phyloP scores from a whole-genome alignment of 2,329 filamentous ascomycete species.

The Fusarium avenaceum region DNA sequence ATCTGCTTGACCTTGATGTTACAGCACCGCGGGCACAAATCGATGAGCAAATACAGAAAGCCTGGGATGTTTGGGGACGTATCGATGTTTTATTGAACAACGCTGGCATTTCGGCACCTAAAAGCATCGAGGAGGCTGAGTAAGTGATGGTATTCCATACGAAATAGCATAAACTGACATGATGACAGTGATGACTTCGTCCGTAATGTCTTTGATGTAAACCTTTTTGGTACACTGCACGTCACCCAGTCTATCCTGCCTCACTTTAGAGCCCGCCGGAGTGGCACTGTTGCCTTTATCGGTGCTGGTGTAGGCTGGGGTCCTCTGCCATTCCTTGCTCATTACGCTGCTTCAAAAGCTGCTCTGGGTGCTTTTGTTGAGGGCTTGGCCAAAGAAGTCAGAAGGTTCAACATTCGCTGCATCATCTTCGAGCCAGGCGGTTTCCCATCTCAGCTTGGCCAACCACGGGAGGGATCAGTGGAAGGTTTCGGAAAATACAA shows the following conservation, averaged over 20 bases:
- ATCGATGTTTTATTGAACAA: constrained; percentile 21
- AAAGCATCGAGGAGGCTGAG: constrained; percentile 18
- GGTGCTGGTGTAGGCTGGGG: constrained; percentile 14
- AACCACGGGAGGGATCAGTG: neutral
- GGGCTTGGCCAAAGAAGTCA: constrained; percentile 3
- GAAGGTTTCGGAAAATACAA: constrained; percentile 9
- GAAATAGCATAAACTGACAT: neutral
- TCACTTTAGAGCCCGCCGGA: neutral
- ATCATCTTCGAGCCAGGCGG: constrained; percentile 12
- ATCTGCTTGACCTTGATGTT: constrained; percentile 11
- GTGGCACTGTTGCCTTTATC: constrained; percentile 4
- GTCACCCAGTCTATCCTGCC: constrained; percentile 19
- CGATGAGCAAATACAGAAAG: neutral
- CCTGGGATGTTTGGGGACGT: constrained; percentile 8
- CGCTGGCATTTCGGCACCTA: constrained; percentile 2
- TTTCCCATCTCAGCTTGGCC: constrained; percentile 15
- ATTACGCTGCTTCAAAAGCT: constrained; percentile 22
- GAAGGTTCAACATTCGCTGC: constrained; percentile 7
- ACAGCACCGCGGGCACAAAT: constrained; percentile 6
- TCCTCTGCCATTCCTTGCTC: constrained; percentile 1
- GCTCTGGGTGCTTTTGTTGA: constrained; percentile 9
- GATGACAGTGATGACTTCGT: constrained; percentile 4
- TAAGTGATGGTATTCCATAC: neutral
- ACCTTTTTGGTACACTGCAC: constrained; percentile 7
- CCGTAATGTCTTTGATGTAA: constrained; percentile 9